Conservation (phyloP, 345 rosid genomes). For the Gossypium anomalum region DNA sequence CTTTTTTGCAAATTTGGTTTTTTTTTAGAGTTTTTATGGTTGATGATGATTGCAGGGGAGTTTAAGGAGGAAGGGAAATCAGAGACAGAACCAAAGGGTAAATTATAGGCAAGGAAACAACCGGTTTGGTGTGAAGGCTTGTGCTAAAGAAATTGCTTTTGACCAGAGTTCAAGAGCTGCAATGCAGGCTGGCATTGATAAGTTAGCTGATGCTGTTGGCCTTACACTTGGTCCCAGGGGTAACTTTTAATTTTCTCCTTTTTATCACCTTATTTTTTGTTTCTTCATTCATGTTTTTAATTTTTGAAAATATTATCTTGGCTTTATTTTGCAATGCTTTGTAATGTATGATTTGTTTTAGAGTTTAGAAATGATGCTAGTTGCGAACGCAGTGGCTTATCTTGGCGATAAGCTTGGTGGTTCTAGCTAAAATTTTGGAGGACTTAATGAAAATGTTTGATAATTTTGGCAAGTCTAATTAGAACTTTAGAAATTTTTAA, state of each 20-base stretch:
- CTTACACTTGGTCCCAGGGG: constrained; percentile 99
- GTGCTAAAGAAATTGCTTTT: constrained; percentile 84
- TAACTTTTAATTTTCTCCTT: constrained; percentile 19
- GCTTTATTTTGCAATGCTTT: not conserved
- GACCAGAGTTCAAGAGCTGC: constrained; percentile 77
- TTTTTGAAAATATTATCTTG: not conserved
- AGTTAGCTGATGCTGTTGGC: constrained; percentile 88
- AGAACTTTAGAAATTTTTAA: no score
- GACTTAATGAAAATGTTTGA: no score
- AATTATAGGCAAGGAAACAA: constrained; percentile 33
- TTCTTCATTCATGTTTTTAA: not conserved
- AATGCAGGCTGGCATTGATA: constrained; percentile 89
- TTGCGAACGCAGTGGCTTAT: no score
- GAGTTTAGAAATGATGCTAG: no score
- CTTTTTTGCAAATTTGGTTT: not conserved
- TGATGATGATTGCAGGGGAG: constrained; percentile 33
- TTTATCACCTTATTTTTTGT: not conserved
- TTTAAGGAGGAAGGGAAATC: constrained; percentile 47
- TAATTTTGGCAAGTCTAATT: no score
- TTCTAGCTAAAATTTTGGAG: no score
- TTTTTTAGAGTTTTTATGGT: not conserved
- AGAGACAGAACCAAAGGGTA: constrained; percentile 47
- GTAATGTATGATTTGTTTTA: not conserved
- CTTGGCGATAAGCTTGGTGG: no score
- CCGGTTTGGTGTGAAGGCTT: constrained; percentile 63